Base-by-base conservation (phyloP, 2,329 filamentous ascomycete genomes). In the Teratosphaeriaceae sp. region DNA sequence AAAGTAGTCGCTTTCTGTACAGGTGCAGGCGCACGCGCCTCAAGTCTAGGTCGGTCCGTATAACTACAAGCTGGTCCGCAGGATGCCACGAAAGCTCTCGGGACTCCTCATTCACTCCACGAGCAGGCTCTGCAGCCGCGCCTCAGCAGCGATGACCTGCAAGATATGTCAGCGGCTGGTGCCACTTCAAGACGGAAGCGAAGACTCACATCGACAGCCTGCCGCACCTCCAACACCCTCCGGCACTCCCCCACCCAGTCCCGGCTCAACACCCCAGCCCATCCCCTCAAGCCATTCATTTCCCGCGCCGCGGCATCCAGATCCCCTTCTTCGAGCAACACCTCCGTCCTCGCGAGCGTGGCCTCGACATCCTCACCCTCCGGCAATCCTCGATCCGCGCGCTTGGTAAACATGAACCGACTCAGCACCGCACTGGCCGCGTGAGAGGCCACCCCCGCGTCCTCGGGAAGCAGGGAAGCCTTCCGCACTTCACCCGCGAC, bases 361-460 rank as follows among this genome's bases (percentile, higher is more conserved):
- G 88, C 94, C 74, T 98, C 92, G 18, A 97, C 90, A 60, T 97
- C 90, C 55, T 87, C 77, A 16, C 90, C 88, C 19, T 80, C 80
- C 0, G 88, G 84, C 36, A 92, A 73, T 8, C 85, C 86, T 3
- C 63, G 57, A 35, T 61, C 59, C 24, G 47, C 47, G 48, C 60
- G 82, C 77, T 97, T 97, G 74, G 88, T 88, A 78, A 98, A 97
- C 71, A 97, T 80, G 40, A 97, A 76, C 70, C 95, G 94, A 73
- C 87, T 94, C 57, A 98, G 73, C 36, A 94, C 75, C 65, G 87
- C 84, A 64, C 85, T 92, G 33, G 88, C 90, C 2, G 90, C 88
- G 65, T 98, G 92, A 58, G 85, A 92, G 16, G 92, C 90, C 20
- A 98, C 85, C 54, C 92, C 92, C 0, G 92, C 92, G 59, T 96